These are phyloP conservation scores for Tilletiopsis washingtonensis DNA, from an alignment of 1,284 basidiomycete species.

Conservation along the genomic window DNA sequence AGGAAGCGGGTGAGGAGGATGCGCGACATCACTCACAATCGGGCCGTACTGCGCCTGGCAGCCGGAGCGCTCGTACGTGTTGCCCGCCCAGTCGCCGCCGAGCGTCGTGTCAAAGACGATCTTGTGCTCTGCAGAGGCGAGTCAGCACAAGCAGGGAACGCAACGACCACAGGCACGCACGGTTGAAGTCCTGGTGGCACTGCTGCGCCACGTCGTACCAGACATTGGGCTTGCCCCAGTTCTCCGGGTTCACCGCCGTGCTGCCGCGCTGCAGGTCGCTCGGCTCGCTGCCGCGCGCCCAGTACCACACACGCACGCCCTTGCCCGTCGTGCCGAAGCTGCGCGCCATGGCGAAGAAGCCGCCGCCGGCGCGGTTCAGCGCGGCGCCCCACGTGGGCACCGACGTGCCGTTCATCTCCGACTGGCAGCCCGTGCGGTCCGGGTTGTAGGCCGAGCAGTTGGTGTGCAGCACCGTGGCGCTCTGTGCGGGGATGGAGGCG, in stretches of 20 bases:
- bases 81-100: constrained; percentile 37
- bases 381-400: constrained; percentile 21
- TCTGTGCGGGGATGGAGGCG: constrained; percentile 6
- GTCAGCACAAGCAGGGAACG: background rate
- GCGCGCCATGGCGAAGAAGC: constrained; percentile 41
- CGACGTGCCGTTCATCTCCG: constrained; percentile 31
- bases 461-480: constrained; percentile 21
- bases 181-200: constrained; percentile 31
- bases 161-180: background rate
- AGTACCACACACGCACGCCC: constrained; percentile 43
- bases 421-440: constrained; percentile 30
- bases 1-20: no score
- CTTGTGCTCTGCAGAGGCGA: constrained; percentile 13
- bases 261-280: constrained; percentile 21
- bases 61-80: constrained; percentile 5
- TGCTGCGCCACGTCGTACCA: constrained; percentile 25
- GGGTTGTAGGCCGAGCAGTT: constrained; percentile 29
- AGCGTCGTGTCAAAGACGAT: constrained; percentile 43
- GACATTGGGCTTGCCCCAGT: constrained; percentile 32
- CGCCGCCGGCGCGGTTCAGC: constrained; percentile 36
- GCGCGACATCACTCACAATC: background rate
- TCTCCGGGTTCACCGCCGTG: constrained; percentile 17
- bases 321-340: constrained; percentile 31
- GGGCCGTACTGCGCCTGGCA: constrained; percentile 23
- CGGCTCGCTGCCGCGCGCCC: constrained; percentile 13